phyloP scores from a whole-genome alignment of 768 basidiomycete species.

The Serendipita indica region DNA sequence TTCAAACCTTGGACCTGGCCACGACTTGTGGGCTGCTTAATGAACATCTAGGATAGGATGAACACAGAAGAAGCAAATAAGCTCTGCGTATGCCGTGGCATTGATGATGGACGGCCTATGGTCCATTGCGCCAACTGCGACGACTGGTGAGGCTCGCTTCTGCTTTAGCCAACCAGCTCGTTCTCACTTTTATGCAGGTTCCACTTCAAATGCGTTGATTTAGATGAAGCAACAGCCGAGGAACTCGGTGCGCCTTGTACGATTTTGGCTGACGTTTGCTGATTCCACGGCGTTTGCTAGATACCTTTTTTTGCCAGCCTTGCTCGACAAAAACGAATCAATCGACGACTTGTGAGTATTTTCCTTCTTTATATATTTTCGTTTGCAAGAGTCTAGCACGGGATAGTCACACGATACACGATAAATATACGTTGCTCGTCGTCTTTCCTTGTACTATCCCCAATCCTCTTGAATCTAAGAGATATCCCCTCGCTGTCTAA shows the following conservation, averaged over 20 bases:
- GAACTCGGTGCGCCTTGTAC: conserved; percentile 51
- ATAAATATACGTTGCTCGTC: no score
- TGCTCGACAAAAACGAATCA: conserved; percentile 49
- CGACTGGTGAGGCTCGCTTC: conserved; percentile 40
- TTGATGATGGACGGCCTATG: conserved; percentile 72
- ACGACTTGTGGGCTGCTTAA: neutral
- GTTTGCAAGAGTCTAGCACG: neutral
- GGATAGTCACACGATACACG: no score
- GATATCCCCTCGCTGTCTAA: neutral
- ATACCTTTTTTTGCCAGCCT: conserved; percentile 40
- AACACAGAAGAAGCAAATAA: conserved; percentile 18
- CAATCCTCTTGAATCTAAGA: neutral
- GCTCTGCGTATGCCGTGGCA: conserved; percentile 50
- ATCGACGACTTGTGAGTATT: conserved; percentile 16
- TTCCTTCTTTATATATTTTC: conserved; percentile 12
- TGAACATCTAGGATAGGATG: conserved; percentile 11
- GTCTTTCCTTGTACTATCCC: neutral
- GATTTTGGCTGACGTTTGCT: conserved; percentile 15
- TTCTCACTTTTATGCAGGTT: conserved; percentile 38
- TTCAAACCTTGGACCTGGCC: neutral
- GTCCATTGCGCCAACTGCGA: conserved; percentile 55
- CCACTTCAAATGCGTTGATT: conserved; percentile 63
- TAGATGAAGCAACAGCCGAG: conserved; percentile 49
- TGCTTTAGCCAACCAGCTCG: conserved; percentile 1
- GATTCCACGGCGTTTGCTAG: conserved; percentile 23